These are phyloP conservation scores for Mycocentrospora acerina DNA, from an alignment of 2,329 filamentous ascomycete species.

Conservation along the genomic window DNA sequence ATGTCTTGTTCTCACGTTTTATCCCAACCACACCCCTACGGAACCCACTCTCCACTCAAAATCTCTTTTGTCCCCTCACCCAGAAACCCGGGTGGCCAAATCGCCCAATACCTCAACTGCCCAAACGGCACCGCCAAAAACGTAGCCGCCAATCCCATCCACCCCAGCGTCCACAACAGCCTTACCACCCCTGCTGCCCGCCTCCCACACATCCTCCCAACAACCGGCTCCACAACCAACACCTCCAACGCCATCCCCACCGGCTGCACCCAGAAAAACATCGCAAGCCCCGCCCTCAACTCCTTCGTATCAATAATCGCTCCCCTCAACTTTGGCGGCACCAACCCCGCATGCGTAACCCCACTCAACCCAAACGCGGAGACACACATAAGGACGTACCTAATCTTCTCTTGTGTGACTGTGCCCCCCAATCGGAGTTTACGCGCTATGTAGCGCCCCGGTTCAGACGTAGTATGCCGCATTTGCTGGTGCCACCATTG, in stretches of 20 bases:
- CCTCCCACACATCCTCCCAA: background rate
- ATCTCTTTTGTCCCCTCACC: no score
- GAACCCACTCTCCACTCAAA: no score
- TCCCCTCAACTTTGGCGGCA: conserved; percentile 6
- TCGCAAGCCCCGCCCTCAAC: conserved; percentile 4
- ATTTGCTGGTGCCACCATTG: conserved; percentile 14
- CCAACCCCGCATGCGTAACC: conserved; percentile 9
- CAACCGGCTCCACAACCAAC: conserved; percentile 2
- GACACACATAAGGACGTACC: conserved; percentile 8
- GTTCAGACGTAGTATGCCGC: conserved; percentile 11
- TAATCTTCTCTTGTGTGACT: conserved; percentile 1
- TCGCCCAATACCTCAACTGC: conserved; percentile 10
- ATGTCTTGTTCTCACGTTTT: no score
- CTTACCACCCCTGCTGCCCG: background rate
- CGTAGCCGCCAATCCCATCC: conserved; percentile 2
- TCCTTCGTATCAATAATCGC: background rate
- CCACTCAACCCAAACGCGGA: conserved; percentile 9
- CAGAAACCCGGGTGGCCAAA: no score
- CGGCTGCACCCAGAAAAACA: conserved; percentile 11
- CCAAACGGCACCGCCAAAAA: conserved; percentile 5
- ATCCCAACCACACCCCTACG: no score
- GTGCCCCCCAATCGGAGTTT: background rate
- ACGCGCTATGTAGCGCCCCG: conserved; percentile 3
- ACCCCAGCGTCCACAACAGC: background rate
- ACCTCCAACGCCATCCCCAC: conserved; percentile 7